Evolutionary conservation across 495 filamentous ascomycete species (phyloP).

Genomic region (Aspergillus leporis): DNA sequence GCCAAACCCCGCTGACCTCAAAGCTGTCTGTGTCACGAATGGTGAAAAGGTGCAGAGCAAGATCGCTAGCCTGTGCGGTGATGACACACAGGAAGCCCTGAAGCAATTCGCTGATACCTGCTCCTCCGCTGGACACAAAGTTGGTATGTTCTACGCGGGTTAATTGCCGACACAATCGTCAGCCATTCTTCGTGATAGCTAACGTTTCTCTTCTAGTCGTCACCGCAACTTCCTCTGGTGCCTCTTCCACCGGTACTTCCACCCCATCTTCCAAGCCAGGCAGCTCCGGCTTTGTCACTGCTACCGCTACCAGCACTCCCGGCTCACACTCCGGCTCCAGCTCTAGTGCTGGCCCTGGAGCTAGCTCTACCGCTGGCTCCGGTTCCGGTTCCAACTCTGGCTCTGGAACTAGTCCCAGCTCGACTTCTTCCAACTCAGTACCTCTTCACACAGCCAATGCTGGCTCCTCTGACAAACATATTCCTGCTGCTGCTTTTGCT

Average conservation of each 20-base stretch:
- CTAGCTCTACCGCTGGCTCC: slow-evolving; percentile 10
- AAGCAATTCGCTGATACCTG: slow-evolving; percentile 36
- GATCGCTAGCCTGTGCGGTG: slow-evolving; percentile 31
- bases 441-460: slow-evolving; percentile 17
- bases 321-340: slow-evolving; percentile 4
- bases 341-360: slow-evolving; percentile 13
- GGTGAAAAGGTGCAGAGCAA: slow-evolving; percentile 30
- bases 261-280: slow-evolving; percentile 18
- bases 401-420: slow-evolving; percentile 16
- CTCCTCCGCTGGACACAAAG: slow-evolving; percentile 31
- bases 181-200: background rate
- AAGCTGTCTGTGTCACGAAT: slow-evolving; percentile 31
- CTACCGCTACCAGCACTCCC: slow-evolving; percentile 16
- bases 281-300: slow-evolving; percentile 24
- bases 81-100: slow-evolving; percentile 31
- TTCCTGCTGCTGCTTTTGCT: slow-evolving; percentile 37
- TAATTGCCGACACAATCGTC: background rate
- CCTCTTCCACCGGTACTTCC: slow-evolving; percentile 19
- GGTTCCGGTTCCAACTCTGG: slow-evolving; percentile 12
- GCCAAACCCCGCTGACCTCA: slow-evolving; percentile 31
- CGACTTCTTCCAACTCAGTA: slow-evolving; percentile 13
- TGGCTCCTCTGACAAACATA: slow-evolving; percentile 31
- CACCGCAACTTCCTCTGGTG: slow-evolving; percentile 14
- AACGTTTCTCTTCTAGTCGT: slow-evolving; percentile 8
- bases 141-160: slow-evolving; percentile 29